Percentiles rank a stretch among this genome's conserved stretches.
Evolutionary conservation across 2,329 filamentous ascomycete genomes (phyloP).

Genomic region (Alternaria sp.): DNA sequence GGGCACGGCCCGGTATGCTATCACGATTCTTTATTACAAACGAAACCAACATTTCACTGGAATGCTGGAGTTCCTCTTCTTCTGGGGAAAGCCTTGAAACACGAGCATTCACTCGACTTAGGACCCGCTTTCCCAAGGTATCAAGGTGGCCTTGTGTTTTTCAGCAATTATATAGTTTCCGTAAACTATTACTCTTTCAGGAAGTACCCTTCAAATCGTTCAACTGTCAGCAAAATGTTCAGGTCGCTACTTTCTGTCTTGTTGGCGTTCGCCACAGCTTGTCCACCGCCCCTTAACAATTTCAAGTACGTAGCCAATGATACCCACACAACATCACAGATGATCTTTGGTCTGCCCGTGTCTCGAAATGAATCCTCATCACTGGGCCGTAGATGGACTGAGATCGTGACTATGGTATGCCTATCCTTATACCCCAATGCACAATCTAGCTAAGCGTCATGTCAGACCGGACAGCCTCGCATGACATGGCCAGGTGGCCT

Average conservation of each 20-base stretch:
- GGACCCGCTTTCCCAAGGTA: neutral
- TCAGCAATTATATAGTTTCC: neutral
- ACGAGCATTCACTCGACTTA: neutral
- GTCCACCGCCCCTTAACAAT: conserved; percentile 3
- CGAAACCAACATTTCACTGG: neutral
- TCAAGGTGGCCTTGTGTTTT: neutral
- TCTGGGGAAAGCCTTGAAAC: neutral
- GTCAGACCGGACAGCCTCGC: conserved; percentile 5
- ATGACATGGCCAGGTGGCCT: conserved; percentile 10
- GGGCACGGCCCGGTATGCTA: neutral
- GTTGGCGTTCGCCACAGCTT: neutral
- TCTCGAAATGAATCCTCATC: neutral
- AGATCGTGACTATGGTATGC: conserved; percentile 8
- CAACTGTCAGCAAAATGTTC: neutral
- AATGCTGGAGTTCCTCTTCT: neutral
- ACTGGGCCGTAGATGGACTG: conserved; percentile 1
- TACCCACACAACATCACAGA: conserved; percentile 5
- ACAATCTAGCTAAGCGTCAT: neutral
- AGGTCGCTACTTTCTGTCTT: neutral
- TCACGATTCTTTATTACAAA: neutral
- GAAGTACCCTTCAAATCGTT: neutral
- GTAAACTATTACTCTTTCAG: neutral
- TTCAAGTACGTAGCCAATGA: conserved; percentile 6
- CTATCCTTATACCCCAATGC: neutral
- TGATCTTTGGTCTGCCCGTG: neutral